Evolutionary conservation across 306 rosid species (phyloP).

Genomic region (Argentina anserina): DNA sequence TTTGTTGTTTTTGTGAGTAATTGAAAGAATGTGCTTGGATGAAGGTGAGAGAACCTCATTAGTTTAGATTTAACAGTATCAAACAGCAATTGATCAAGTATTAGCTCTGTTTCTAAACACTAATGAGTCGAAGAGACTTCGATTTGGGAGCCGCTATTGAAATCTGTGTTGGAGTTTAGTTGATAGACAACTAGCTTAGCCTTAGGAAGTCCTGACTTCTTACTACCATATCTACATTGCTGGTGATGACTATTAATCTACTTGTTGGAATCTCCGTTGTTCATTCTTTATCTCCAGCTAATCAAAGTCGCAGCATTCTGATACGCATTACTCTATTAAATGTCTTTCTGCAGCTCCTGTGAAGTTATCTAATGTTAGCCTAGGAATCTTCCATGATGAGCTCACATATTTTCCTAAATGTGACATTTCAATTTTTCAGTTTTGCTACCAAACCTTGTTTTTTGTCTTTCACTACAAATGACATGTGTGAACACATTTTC

Average conservation of each 20-base stretch:
- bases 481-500: not conserved
- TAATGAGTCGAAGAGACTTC: not conserved
- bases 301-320: not conserved
- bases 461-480: not conserved
- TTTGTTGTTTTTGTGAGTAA: slow-evolving; percentile 9
- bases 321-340: not conserved
- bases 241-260: not conserved
- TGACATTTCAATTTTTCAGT: not conserved
- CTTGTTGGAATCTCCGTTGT: not conserved
- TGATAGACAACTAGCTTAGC: not conserved
- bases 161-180: not conserved
- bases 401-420: not conserved
- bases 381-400: not conserved
- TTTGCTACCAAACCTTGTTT: not conserved
- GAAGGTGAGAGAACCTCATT: not conserved
- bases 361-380: not conserved
- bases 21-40: not conserved
- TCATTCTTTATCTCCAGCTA: not conserved
- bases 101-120: not conserved
- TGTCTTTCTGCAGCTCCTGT: not conserved
- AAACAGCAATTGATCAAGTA: not conserved
- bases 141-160: not conserved
- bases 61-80: slow-evolving; percentile 3
- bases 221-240: not conserved
- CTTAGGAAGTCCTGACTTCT: not conserved